These are phyloP conservation scores for Pichia cactophila DNA, from an alignment of 1,139 yeast species.

Conservation along the genomic window DNA sequence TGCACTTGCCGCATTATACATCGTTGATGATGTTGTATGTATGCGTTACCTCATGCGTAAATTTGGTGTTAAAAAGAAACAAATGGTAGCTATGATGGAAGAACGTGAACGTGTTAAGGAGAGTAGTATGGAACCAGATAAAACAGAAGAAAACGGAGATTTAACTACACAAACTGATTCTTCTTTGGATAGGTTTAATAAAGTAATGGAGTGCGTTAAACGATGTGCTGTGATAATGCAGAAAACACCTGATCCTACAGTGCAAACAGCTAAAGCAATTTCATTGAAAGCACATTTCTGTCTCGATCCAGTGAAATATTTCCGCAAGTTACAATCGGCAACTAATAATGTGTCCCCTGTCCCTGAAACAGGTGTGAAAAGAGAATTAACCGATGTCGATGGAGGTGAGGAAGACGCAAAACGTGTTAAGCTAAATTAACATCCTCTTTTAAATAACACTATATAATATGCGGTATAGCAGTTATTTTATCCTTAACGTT, in stretches of 20 bases:
- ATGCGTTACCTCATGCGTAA: slow-evolving; percentile 58
- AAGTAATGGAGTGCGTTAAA: slow-evolving; percentile 37
- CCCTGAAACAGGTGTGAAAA: background rate
- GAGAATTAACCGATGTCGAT: background rate
- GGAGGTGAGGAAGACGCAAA: background rate
- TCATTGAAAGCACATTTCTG: slow-evolving; percentile 60
- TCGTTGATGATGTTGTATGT: slow-evolving; percentile 55
- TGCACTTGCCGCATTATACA: slow-evolving; percentile 77
- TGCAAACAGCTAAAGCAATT: slow-evolving; percentile 54
- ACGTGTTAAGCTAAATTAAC: slow-evolving; percentile 5
- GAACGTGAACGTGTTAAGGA: slow-evolving; percentile 6
- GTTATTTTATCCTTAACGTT: slow-evolving; percentile 49
- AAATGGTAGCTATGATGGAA: slow-evolving; percentile 12
- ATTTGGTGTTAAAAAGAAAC: slow-evolving; percentile 29
- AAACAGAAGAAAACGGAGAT: background rate
- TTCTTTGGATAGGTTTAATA: slow-evolving; percentile 33
- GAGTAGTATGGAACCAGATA: slow-evolving; percentile 6
- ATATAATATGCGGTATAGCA: slow-evolving; percentile 34
- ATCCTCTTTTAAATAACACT: background rate
- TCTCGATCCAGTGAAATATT: slow-evolving; percentile 41
- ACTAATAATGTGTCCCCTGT: background rate
- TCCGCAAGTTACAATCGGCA: slow-evolving; percentile 15
- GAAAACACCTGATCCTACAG: slow-evolving; percentile 34
- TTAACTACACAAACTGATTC: background rate
- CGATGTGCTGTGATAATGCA: slow-evolving; percentile 41